Evolutionary conservation across 2,329 filamentous ascomycete species (phyloP).

Genomic region (Cytospora piceae): DNA sequence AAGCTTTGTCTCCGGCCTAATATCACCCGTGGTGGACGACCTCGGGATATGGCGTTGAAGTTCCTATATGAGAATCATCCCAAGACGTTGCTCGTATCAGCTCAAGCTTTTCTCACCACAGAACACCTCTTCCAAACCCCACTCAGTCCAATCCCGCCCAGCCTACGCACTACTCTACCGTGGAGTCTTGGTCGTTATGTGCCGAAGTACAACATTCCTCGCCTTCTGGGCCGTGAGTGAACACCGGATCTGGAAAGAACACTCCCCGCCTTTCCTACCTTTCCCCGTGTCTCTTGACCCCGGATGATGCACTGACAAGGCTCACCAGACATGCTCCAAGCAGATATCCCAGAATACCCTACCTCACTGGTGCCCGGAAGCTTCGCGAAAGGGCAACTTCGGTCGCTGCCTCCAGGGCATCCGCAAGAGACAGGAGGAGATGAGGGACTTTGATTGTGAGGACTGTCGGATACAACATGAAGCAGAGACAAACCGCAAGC

Average conservation of each 20-base stretch:
- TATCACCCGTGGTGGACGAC: background rate
- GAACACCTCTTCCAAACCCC: background rate
- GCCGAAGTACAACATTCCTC: background rate
- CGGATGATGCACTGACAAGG: background rate
- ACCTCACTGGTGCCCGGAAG: background rate
- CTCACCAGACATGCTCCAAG: background rate
- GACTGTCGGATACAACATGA: background rate
- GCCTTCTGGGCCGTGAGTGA: background rate
- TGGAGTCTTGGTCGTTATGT: background rate
- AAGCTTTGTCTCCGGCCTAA: background rate
- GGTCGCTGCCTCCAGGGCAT: constrained; percentile 1
- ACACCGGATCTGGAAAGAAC: background rate
- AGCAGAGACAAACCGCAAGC: background rate
- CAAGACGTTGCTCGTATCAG: background rate
- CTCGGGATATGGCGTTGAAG: background rate
- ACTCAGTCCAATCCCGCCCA: background rate
- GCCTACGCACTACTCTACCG: background rate
- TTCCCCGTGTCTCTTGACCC: background rate
- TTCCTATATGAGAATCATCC: background rate
- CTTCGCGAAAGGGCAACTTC: background rate
- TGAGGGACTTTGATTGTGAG: background rate
- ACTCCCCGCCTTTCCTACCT: background rate
- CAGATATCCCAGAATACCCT: background rate
- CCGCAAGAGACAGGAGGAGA: background rate
- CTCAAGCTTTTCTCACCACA: background rate